Conservation (phyloP, 1,284 basidiomycete species). For the Serendipita sp. region DNA sequence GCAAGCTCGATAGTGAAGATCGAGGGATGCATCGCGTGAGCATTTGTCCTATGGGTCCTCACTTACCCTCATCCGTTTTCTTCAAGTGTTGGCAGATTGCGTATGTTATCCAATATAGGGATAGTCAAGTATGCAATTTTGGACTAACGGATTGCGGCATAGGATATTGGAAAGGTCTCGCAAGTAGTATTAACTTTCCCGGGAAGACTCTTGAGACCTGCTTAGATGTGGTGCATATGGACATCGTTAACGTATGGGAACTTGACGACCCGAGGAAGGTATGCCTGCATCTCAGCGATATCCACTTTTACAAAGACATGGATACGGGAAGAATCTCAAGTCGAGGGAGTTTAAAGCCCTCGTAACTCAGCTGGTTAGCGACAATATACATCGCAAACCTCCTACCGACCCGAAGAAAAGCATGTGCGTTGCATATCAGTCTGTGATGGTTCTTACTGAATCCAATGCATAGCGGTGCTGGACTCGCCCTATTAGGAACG, state of each 20-base stretch:
- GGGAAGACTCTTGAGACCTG: slow-evolving; percentile 14
- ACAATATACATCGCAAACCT: slow-evolving; percentile 8
- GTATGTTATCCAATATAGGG: slow-evolving; percentile 9
- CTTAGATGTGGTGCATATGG: slow-evolving; percentile 17
- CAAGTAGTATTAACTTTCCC: slow-evolving; percentile 16
- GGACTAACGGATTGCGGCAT: slow-evolving; percentile 12
- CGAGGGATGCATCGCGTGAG: slow-evolving; percentile 18
- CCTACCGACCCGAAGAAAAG: neutral
- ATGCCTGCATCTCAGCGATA: neutral
- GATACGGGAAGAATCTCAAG: slow-evolving; percentile 14
- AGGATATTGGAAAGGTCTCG: slow-evolving; percentile 19
- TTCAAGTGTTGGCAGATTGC: slow-evolving; percentile 14
- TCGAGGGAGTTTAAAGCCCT: slow-evolving; percentile 16
- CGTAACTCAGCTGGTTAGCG: slow-evolving; percentile 15
- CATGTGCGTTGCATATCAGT: neutral
- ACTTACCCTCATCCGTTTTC: neutral
- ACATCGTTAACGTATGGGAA: slow-evolving; percentile 19
- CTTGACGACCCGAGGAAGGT: slow-evolving; percentile 18
- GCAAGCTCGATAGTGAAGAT: slow-evolving; percentile 17
- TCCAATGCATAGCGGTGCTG: neutral
- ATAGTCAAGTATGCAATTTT: neutral
- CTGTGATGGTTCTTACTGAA: too few relatives aligned
- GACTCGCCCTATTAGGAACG: neutral
- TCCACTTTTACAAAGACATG: too few relatives aligned
- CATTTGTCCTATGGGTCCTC: neutral